Evolutionary conservation across 2,329 filamentous ascomycete genomes (phyloP), one percentile per base, ranked within the genome.

Genomic region (Neofusicoccum parvum): DNA sequence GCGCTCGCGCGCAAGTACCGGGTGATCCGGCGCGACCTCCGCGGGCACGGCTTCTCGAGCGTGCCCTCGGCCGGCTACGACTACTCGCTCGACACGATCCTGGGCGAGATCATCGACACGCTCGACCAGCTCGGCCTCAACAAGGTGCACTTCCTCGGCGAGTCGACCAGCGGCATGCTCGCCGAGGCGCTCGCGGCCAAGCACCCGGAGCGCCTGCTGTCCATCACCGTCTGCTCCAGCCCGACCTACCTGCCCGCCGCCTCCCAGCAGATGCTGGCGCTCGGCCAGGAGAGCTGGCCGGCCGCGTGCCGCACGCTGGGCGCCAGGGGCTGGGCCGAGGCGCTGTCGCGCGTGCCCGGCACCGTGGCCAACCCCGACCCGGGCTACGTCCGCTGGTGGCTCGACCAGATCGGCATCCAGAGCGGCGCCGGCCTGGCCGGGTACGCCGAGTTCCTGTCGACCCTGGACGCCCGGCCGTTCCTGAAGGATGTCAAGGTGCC

Each of bases 121-220:
- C 65, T 78, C 7, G 74, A 79, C 63, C 72, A 75, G 48, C 65
- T 78, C 7, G 69, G 68, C 1, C 50, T 77, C 1, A 39, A 70
- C 15, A 74, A 72, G 37, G 71, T 75, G 5, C 76, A 78, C 64
- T 77, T 76, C 62, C 67, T 78, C 5, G 74, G 76, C 3, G 76
- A 79, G 50, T 72, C 70, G 14, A 78, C 76, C 0, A 70, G 71
- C 0, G 76, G 76, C 0, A 77, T 77, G 67, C 50, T 77, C 27
- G 75, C 74, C 5, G 72, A 75, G 62, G 71, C 74, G 12, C 66
- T 78, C n/a, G 76, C 75, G 10, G 75, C 74, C 0, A 69, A 65
- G 65, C 56, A 74, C 60, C 74, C 75, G 6, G 69, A 74, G 9
- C 65, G 75, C 14, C 58, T 78, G 4, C 69, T 67, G 15, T 73